Conservation (phyloP, 371 early-diverging fungal species). For the Batrachochytrium dendrobatidis region DNA sequence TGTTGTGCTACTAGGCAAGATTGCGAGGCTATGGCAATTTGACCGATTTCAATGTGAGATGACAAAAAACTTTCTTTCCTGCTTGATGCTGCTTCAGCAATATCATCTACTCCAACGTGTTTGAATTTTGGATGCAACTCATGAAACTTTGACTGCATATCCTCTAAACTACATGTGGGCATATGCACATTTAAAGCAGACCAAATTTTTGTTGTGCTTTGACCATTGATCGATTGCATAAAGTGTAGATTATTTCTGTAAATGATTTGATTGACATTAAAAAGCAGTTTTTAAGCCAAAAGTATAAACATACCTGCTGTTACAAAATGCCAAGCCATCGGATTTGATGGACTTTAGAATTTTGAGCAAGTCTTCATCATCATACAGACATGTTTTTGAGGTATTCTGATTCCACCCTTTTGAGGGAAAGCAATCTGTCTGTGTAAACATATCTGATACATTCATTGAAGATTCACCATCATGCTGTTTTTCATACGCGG, state of each 20-base stretch:
- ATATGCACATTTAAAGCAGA: conserved; percentile 10
- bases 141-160: conserved; percentile 14
- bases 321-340: neutral
- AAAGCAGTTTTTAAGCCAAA: neutral
- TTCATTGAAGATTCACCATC: conserved; percentile 2
- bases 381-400: conserved; percentile 23
- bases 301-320: neutral
- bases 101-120: conserved; percentile 29
- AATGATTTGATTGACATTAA: neutral
- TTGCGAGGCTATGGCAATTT: conserved; percentile 1
- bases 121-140: conserved; percentile 15
- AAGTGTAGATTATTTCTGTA: neutral
- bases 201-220: conserved; percentile 17
- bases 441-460: neutral
- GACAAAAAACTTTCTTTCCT: conserved; percentile 7
- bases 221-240: neutral
- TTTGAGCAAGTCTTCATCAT: conserved; percentile 26
- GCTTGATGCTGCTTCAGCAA: conserved; percentile 8
- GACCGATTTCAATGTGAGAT: conserved; percentile 10
- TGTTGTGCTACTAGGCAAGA: conserved; percentile 4
- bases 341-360: conserved; percentile 9
- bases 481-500: conserved; percentile 11
- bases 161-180: conserved; percentile 12
- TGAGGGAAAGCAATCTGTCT: conserved; percentile 6
- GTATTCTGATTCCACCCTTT: conserved; percentile 5